Percentiles rank a stretch among this genome's conserved stretches.
phyloP scores from a whole-genome alignment of 139 green algal species.

The Auxenochlorella pyrenoidosa region DNA sequence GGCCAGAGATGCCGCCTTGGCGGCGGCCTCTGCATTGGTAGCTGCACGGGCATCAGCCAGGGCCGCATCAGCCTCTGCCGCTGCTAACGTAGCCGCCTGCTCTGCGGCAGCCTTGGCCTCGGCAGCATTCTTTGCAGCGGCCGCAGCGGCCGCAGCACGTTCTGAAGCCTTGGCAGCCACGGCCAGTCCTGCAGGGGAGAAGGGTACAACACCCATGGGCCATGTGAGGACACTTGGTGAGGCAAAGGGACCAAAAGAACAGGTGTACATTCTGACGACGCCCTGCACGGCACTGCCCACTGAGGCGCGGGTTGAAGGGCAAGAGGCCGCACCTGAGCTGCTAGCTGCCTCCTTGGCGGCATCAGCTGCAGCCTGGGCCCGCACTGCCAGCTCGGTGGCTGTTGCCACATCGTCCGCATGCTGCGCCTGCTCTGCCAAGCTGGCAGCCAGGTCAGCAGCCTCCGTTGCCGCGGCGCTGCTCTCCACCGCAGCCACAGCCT shows the following conservation, averaged over 20 bases:
- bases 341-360: not conserved
- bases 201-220: not conserved
- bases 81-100: not conserved
- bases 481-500: slow-evolving; percentile 17
- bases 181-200: not conserved
- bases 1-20: not conserved
- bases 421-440: slow-evolving; percentile 9
- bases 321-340: not conserved
- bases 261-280: too few species aligned
- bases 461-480: not conserved
- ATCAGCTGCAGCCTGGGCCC: not conserved
- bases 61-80: not conserved
- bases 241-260: not conserved
- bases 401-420: not conserved
- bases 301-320: too few species aligned
- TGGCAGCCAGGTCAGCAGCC: not conserved
- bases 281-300: too few species aligned
- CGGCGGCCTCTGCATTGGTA: not conserved
- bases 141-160: not conserved
- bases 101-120: not conserved
- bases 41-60: not conserved
- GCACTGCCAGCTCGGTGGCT: not conserved
- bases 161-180: not conserved
- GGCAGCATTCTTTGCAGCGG: not conserved
- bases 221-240: not conserved